phyloP scores from a whole-genome alignment of 352 stramenopile species.

The Halophytophthora batemanensis region DNA sequence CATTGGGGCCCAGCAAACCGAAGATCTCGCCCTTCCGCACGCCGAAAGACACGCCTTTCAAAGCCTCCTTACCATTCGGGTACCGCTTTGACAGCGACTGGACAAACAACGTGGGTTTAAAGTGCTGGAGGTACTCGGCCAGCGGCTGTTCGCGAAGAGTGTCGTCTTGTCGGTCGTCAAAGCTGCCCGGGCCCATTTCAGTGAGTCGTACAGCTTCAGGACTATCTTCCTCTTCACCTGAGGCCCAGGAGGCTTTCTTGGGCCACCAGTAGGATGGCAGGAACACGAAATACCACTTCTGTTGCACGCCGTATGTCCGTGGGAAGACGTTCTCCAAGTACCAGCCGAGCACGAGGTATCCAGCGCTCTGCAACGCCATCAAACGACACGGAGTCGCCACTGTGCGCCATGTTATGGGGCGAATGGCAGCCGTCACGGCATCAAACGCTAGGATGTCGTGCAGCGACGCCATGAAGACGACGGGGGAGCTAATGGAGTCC shows the following conservation, averaged over 20 bases:
- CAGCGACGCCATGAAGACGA: slow-evolving; percentile 69
- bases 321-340: slow-evolving; percentile 95
- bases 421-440: slow-evolving; percentile 27
- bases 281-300: slow-evolving; percentile 93
- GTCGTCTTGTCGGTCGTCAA: slow-evolving; percentile 38
- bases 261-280: slow-evolving; percentile 82
- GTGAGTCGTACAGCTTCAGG: slow-evolving; percentile 23
- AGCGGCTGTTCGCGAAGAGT: slow-evolving; percentile 67
- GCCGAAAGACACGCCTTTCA: slow-evolving; percentile 83
- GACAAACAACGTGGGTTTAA: slow-evolving; percentile 57
- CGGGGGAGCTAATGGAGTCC: slow-evolving; percentile 55
- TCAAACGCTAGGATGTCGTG: slow-evolving; percentile 54
- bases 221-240: slow-evolving; percentile 15
- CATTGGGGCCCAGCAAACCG: slow-evolving; percentile 92
- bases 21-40: slow-evolving; percentile 93
- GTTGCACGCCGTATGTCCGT: slow-evolving; percentile 85
- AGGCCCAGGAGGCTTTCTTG: slow-evolving; percentile 3
- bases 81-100: slow-evolving; percentile 63
- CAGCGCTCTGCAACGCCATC: slow-evolving; percentile 79
- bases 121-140: slow-evolving; percentile 50
- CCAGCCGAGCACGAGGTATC: slow-evolving; percentile 89
- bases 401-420: slow-evolving; percentile 44
- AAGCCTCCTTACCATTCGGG: slow-evolving; percentile 69
- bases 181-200: slow-evolving; percentile 18
- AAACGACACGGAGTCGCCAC: slow-evolving; percentile 43